Evolutionary conservation across 768 basidiomycete species (phyloP).

Genomic region (Tylopilus intermedius): DNA sequence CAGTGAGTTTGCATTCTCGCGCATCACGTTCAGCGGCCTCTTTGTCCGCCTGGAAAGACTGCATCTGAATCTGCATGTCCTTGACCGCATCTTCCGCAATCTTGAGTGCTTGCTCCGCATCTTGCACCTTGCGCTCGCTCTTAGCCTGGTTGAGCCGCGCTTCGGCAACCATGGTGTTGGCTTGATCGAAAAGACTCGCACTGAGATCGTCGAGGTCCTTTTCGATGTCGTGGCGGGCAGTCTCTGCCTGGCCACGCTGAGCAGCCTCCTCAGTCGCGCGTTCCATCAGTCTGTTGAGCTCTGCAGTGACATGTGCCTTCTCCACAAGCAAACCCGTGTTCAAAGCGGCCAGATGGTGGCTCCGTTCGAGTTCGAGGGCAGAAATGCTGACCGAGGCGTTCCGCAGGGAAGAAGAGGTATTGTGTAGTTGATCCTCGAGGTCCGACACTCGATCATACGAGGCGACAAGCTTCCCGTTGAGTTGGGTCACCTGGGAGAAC

Average conservation of each 20-base stretch:
- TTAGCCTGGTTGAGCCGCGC: constrained; percentile 63
- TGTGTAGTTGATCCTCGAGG: constrained; percentile 85
- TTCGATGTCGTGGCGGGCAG: constrained; percentile 77
- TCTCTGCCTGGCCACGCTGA: constrained; percentile 85
- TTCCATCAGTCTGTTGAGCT: constrained; percentile 91
- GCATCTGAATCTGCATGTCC: constrained; percentile 82
- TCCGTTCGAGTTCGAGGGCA: constrained; percentile 79
- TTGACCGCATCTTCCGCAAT: constrained; percentile 85
- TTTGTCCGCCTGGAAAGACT: constrained; percentile 62
- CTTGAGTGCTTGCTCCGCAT: constrained; percentile 70
- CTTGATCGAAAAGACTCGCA: constrained; percentile 83
- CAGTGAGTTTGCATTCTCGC: constrained; percentile 42
- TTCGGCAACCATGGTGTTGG: constrained; percentile 97
- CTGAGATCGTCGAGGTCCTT: constrained; percentile 93
- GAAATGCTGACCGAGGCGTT: constrained; percentile 62
- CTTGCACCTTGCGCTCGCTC: constrained; percentile 71
- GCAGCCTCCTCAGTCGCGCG: constrained; percentile 93
- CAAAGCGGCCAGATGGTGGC: constrained; percentile 82
- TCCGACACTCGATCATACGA: constrained; percentile 90
- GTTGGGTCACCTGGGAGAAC: constrained; percentile 82
- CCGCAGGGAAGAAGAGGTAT: constrained; percentile 54
- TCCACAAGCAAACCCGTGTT: constrained; percentile 92
- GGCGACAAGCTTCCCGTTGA: constrained; percentile 89
- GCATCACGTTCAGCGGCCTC: constrained; percentile 53
- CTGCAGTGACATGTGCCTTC: constrained; percentile 80